Percentiles rank a stretch among this genome's conserved stretches.
phyloP scores from a whole-genome alignment of 805 yeast genomes.

The Kregervanrija delftensis region DNA sequence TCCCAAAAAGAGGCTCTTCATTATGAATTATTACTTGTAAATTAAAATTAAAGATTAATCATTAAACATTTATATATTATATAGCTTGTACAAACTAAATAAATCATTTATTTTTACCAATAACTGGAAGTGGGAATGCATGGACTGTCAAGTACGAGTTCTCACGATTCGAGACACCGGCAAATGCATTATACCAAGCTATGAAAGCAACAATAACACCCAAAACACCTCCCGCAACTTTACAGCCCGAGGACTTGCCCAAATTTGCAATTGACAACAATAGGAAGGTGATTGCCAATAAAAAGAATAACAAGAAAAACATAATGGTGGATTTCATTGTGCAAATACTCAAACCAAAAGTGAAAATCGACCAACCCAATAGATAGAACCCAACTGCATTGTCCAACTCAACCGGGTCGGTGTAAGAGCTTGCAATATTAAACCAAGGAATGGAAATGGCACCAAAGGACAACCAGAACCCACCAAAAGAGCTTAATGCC shows the following conservation, averaged over 20 bases:
- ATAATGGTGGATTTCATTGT: slow-evolving; percentile 51
- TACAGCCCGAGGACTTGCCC: slow-evolving; percentile 33
- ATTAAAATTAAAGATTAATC: no score
- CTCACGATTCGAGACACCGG: slow-evolving; percentile 59
- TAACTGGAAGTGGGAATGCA: slow-evolving; percentile 26
- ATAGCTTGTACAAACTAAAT: no score
- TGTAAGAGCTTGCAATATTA: slow-evolving; percentile 46
- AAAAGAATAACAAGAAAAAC: slow-evolving; percentile 46
- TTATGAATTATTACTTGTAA: slow-evolving; percentile 8
- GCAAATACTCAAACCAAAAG: slow-evolving; percentile 49
- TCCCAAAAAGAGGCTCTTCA: slow-evolving; percentile 25
- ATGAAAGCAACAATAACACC: slow-evolving; percentile 55
- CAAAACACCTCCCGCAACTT: slow-evolving; percentile 55
- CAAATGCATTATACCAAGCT: slow-evolving; percentile 68
- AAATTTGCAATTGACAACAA: slow-evolving; percentile 45
- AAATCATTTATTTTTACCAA: slow-evolving; percentile 12
- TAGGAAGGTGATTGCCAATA: slow-evolving; percentile 49
- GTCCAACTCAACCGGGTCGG: slow-evolving; percentile 34
- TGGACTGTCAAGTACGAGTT: slow-evolving; percentile 48
- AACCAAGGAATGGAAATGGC: slow-evolving; percentile 55
- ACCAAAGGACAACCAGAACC: slow-evolving; percentile 73
- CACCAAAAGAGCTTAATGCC: slow-evolving; percentile 55
- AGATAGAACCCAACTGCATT: slow-evolving; percentile 54
- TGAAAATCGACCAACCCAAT: slow-evolving; percentile 59
- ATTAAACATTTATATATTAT: no score